Conservation (phyloP, 163 green algal genomes). For the Scenedesmus sp. region DNA sequence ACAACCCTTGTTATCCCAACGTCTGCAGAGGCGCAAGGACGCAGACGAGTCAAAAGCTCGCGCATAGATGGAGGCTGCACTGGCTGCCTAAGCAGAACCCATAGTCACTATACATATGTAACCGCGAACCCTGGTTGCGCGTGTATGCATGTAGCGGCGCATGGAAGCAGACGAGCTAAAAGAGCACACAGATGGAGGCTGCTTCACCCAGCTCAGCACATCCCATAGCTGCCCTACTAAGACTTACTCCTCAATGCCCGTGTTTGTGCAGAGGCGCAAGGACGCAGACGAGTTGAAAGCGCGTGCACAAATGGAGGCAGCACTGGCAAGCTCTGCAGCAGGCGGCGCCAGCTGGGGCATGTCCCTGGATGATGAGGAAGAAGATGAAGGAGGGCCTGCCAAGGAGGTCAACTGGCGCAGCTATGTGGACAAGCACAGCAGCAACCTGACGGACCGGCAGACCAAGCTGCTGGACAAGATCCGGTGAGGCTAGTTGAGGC, state of each 20-base stretch:
- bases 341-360: constrained; percentile 77
- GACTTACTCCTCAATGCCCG: too few species aligned
- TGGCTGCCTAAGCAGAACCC: constrained; percentile 46
- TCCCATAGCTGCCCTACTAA: too few species aligned
- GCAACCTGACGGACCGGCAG: constrained; percentile 81
- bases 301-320: constrained; percentile 68
- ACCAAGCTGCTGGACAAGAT: constrained; percentile 88
- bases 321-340: constrained; percentile 43
- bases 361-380: constrained; percentile 60
- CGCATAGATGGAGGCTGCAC: constrained; percentile 60
- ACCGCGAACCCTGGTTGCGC: too few species aligned
- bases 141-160: too few species aligned
- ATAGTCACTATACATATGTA: not conserved
- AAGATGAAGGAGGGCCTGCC: constrained; percentile 46
- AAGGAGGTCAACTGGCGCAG: constrained; percentile 77
- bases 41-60: too few species aligned
- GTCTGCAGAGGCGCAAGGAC: too few species aligned
- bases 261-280: not conserved
- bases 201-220: too few species aligned
- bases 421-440: constrained; percentile 57
- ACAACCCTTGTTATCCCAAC: too few species aligned
- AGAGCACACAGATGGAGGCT: too few species aligned
- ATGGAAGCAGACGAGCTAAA: too few species aligned
- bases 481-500: constrained; percentile 15
- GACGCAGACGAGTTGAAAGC: constrained; percentile 12